These are phyloP conservation scores for Arabidopsis suecica DNA, from an alignment of 345 rosid species.

Conservation along the genomic window DNA sequence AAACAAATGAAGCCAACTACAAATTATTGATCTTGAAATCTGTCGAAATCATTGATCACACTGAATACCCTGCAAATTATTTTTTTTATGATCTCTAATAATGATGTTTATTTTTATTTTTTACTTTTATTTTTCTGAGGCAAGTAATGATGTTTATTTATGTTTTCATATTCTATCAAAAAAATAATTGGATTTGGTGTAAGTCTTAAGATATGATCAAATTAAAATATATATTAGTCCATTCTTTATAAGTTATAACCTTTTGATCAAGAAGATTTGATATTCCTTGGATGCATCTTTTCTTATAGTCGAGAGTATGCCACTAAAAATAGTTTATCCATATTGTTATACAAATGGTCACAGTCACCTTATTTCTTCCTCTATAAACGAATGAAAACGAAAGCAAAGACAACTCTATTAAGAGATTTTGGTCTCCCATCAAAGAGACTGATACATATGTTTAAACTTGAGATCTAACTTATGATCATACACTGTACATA, in stretches of 20 bases:
- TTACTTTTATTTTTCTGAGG: too few relatives aligned
- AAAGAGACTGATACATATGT: conserved; percentile 18
- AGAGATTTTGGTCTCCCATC: conserved; percentile 4
- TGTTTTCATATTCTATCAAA: not conserved
- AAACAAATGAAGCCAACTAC: too few relatives aligned
- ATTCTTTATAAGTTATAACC: too few relatives aligned
- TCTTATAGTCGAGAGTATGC: not conserved
- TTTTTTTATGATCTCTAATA: too few relatives aligned
- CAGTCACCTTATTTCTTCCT: not conserved
- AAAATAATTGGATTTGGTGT: not conserved
- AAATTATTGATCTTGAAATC: not conserved
- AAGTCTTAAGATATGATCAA: not conserved
- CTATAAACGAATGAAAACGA: not conserved
- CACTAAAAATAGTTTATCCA: not conserved
- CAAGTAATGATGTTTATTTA: too few relatives aligned
- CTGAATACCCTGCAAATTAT: not conserved
- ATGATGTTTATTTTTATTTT: too few relatives aligned
- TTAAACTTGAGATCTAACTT: conserved; percentile 17
- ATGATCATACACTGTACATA: conserved; percentile 33
- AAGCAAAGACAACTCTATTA: conserved; percentile 3
- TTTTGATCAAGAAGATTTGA: not conserved
- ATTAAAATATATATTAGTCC: too few relatives aligned
- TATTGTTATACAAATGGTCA: too few relatives aligned
- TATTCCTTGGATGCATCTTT: not conserved
- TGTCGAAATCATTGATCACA: not conserved